These are phyloP conservation scores for Botryosphaeria dothidea DNA, from an alignment of 2,329 filamentous ascomycete species.

Conservation along the genomic window DNA sequence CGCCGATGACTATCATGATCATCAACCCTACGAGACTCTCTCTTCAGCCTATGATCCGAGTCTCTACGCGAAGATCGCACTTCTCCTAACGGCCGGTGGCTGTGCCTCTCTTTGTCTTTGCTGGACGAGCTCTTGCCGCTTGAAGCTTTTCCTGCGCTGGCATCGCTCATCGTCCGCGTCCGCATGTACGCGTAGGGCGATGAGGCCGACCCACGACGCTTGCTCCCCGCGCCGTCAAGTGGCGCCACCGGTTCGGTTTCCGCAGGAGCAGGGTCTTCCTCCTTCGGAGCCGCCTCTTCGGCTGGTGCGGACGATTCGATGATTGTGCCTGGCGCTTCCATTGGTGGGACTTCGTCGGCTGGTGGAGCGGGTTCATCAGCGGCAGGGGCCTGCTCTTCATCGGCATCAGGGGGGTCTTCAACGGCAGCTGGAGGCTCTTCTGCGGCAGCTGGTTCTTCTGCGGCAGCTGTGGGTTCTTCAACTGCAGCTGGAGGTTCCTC, in stretches of 20 bases:
- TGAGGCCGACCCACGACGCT: neutral
- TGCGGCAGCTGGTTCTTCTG: neutral
- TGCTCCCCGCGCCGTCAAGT: neutral
- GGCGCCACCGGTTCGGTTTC: neutral
- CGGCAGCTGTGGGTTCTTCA: neutral
- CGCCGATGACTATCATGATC: neutral
- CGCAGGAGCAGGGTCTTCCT: neutral
- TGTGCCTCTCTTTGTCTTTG: neutral
- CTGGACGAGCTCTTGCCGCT: slow-evolving; percentile 3
- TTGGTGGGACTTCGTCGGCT: neutral
- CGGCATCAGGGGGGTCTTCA: neutral
- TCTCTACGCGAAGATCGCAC: neutral
- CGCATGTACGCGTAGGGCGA: neutral
- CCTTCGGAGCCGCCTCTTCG: neutral
- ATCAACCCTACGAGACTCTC: neutral
- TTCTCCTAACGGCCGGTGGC: neutral
- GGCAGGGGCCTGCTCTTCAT: neutral
- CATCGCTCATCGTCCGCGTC: neutral
- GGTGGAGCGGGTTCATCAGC: neutral
- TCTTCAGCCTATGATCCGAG: neutral
- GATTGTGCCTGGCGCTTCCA: neutral
- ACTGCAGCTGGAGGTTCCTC: neutral
- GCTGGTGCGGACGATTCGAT: neutral
- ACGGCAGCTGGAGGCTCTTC: neutral
- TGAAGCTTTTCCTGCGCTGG: neutral